These are phyloP conservation scores for Porogramme epimiltina DNA, from an alignment of 1,284 basidiomycete genomes.

Conservation along the genomic window DNA sequence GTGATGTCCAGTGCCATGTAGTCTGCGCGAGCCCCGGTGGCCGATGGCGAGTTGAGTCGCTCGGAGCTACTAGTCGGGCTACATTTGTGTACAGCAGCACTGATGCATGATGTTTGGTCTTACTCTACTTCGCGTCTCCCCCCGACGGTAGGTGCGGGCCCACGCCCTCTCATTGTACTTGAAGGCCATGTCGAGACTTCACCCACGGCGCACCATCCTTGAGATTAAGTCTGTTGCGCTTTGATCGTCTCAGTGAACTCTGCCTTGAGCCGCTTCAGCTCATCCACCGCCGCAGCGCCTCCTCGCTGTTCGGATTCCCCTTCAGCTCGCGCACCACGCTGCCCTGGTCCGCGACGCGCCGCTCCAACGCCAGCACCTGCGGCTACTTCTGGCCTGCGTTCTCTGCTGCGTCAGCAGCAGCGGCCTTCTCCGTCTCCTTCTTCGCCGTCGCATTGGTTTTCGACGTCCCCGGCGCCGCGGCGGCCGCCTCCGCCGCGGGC, in stretches of 20 bases:
- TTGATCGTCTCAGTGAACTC: constrained; percentile 54
- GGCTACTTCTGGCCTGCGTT: constrained; percentile 57
- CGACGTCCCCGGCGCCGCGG: constrained; percentile 44
- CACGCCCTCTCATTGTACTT: neutral
- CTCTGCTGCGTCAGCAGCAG: constrained; percentile 21
- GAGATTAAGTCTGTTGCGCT: constrained; percentile 1
- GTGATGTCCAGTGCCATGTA: too few relatives aligned
- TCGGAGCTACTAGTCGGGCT: neutral
- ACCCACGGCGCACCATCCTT: neutral
- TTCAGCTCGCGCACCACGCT: constrained; percentile 69
- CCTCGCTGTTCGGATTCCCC: constrained; percentile 65
- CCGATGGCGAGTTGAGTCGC: too few relatives aligned
- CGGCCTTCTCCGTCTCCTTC: constrained; percentile 35
- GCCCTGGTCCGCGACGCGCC: constrained; percentile 76
- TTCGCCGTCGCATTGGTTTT: constrained; percentile 56
- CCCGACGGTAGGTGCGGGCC: neutral
- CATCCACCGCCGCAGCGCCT: constrained; percentile 48
- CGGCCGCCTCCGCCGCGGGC: constrained; percentile 39
- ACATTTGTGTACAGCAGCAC: neutral
- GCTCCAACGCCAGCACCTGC: constrained; percentile 66
- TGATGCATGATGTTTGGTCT: constrained; percentile 5
- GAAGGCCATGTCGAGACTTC: too few relatives aligned
- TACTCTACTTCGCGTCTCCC: neutral
- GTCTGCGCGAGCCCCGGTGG: too few relatives aligned
- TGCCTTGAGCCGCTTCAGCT: constrained; percentile 59